Conservation (phyloP, 202 grass and related monocot species). For the Brachypodium distachyon region DNA sequence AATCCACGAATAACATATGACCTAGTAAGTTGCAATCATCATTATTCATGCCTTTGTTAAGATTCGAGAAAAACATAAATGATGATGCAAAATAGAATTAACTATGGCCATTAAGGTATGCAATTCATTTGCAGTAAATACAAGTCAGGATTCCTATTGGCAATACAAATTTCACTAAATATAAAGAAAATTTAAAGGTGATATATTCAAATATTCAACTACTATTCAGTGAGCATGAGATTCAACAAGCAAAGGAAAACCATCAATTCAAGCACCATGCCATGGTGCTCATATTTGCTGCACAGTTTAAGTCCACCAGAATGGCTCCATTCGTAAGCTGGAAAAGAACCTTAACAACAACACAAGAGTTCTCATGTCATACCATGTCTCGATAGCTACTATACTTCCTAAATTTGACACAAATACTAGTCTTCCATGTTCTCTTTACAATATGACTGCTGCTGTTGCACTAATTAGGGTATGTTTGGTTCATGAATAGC, state of each 20-base stretch:
- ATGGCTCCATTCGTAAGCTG: not conserved
- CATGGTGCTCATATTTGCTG: not conserved
- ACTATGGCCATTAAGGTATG: not conserved
- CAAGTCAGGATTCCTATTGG: not conserved
- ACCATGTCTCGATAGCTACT: not conserved
- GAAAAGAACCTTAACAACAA: not conserved
- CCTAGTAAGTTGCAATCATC: slow-evolving; percentile 44
- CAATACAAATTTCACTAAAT: not conserved
- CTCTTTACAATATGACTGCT: not conserved
- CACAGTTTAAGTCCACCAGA: not conserved
- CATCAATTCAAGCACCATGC: not conserved
- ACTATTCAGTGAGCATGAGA: not conserved
- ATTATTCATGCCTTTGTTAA: slow-evolving; percentile 10
- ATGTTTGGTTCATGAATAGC: no score
- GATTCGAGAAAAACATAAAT: slow-evolving; percentile 1
- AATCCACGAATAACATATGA: slow-evolving; percentile 73
- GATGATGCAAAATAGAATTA: not conserved
- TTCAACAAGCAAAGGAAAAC: not conserved
- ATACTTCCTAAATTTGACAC: not conserved
- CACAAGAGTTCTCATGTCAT: not conserved
- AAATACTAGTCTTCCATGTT: not conserved
- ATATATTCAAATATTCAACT: not conserved
- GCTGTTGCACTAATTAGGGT: no score
- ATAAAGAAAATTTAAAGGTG: not conserved
- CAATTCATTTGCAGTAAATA: not conserved